Percentiles rank a stretch among this genome's conserved stretches.
Evolutionary conservation across 768 basidiomycete genomes (phyloP).

Genomic region (Melanogaster broomeanus): DNA sequence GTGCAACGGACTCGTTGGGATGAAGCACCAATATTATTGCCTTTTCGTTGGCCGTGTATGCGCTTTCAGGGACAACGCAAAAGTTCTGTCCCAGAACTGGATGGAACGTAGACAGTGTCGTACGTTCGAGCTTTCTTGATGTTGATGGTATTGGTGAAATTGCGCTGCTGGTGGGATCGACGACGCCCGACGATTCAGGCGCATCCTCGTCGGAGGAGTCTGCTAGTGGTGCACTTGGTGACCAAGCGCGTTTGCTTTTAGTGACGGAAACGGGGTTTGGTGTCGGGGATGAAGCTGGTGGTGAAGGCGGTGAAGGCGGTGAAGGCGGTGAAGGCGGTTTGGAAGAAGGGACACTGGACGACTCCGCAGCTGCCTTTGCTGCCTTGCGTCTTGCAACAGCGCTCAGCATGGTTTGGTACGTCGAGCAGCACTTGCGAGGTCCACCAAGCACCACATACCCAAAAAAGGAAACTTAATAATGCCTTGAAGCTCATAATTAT

Average conservation of each 20-base stretch:
- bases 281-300: conserved; percentile 10
- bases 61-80: conserved; percentile 3
- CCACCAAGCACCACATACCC: neutral
- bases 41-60: conserved; percentile 1
- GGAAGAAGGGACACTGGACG: conserved; percentile 13
- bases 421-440: neutral
- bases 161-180: neutral
- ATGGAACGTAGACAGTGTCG: conserved; percentile 49
- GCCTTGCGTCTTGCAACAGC: conserved; percentile 75
- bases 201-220: conserved; percentile 54
- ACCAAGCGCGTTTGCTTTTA: conserved; percentile 48
- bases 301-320: conserved; percentile 1
- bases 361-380: conserved; percentile 37
- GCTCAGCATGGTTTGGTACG: conserved; percentile 53
- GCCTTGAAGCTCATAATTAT: too few relatives aligned
- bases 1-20: conserved; percentile 52
- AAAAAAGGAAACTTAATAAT: conserved; percentile 5
- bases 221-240: conserved; percentile 52
- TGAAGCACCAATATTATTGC: conserved; percentile 46
- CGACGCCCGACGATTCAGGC: conserved; percentile 13
- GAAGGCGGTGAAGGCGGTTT: conserved; percentile 11
- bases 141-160: neutral
- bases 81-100: conserved; percentile 46
- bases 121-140: conserved; percentile 14
- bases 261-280: conserved; percentile 12